Evolutionary conservation across 1,284 basidiomycete species (phyloP), one percentile per base, ranked within the genome.

Genomic region (Sporisorium scitamineum): DNA sequence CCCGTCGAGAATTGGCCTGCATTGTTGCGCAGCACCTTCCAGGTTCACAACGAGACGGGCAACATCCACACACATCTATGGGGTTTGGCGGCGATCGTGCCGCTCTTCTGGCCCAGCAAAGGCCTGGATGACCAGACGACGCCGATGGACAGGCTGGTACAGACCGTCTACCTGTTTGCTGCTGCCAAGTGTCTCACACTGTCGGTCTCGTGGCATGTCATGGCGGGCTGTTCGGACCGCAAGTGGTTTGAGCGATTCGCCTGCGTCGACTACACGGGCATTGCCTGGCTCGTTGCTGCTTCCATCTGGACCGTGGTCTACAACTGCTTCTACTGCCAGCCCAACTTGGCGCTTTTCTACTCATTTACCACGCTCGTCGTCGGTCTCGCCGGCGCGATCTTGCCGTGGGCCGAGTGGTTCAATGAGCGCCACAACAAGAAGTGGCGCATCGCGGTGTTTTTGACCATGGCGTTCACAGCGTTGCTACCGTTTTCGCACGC

Each of bases 321-420:
- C 78, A 84, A 84, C 59, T 80, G 74, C 61, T 85, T 85, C 67
- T 85, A 84, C 71, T 85, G 84, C 61, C 84, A 85, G 58, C 83
- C 84, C 32, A 78, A 81, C 32, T 60, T 85, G 24, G 79, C 81
- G 31, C 67, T 82, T 6, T 60, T 80, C 51, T 85, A 85, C 67
- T 75, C 76, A 18, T 50, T 75, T 29, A 82, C 82, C 3, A 80
- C 81, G 31, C 59, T 83, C 37, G 10, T 78, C 14, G 76, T 84
- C 20, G 84, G 82, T 32, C 26, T 79, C 24, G 70, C 72, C 8
- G 82, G 83, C 42, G 79, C 81, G 10, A 70, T 82, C n/a, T 41
- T 85, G n/a, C 84, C 84, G 0, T 85, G 81, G 83, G 70, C 71
- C 13, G 68, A 75, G 11, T 84, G 82, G 82, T 85, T 84, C 75